Evolutionary conservation across 192 early-diverging fungal genomes (phyloP).

Genomic region (Diversispora epigaea): DNA sequence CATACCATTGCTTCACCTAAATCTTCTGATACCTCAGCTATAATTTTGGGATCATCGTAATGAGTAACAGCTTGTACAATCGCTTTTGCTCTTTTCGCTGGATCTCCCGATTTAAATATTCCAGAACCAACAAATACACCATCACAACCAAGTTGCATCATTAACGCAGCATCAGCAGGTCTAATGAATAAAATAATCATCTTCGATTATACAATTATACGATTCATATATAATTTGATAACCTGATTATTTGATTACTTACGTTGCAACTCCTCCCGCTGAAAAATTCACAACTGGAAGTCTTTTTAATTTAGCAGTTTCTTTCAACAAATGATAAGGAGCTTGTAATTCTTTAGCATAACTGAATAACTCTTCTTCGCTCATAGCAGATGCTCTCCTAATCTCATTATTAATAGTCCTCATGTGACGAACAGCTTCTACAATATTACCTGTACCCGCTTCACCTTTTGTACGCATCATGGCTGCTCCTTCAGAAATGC

Average conservation of each 20-base stretch:
- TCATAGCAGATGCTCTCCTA: conserved; percentile 78
- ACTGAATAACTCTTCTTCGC: conserved; percentile 86
- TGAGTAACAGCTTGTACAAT: conserved; percentile 97
- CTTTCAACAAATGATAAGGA: conserved; percentile 86
- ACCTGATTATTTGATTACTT: neutral
- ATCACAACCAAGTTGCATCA: conserved; percentile 99
- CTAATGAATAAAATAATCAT: neutral
- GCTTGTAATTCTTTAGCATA: conserved; percentile 97
- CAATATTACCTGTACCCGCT: conserved; percentile 97
- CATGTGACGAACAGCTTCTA: conserved; percentile 96
- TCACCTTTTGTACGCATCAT: conserved; percentile 99
- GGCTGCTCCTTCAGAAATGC: conserved; percentile 95
- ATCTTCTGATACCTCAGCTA: conserved; percentile 87
- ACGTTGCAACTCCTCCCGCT: conserved; percentile 92
- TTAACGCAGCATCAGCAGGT: conserved; percentile 96
- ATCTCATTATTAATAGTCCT: conserved; percentile 87
- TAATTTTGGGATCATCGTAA: conserved; percentile 84
- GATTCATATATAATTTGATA: too few relatives aligned
- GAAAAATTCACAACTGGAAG: conserved; percentile 99
- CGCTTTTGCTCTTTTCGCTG: conserved; percentile 90
- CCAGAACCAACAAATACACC: conserved; percentile 98
- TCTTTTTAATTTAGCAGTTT: conserved; percentile 82
- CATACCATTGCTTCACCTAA: conserved; percentile 98
- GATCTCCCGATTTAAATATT: conserved; percentile 94
- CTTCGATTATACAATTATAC: neutral